Evolutionary conservation across 305 asterid genomes (phyloP).

Genomic region (Fraxinus ornus): DNA sequence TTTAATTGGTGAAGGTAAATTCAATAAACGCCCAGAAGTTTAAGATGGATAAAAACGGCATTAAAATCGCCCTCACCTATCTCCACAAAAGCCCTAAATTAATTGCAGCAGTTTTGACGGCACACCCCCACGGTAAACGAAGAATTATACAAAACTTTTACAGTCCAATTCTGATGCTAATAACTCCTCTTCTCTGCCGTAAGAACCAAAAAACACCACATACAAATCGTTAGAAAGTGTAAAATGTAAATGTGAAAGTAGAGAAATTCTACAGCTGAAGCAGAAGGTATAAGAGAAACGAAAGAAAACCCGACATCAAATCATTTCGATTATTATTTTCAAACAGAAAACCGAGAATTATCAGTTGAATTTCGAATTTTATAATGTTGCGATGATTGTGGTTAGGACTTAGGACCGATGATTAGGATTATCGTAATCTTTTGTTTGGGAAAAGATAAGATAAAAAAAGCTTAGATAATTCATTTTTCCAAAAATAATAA

Average conservation of each 20-base stretch:
- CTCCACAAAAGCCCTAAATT: conserved; percentile 2
- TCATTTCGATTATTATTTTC: not conserved
- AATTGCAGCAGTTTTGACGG: not conserved
- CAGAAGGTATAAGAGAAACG: not conserved
- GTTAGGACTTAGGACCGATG: not conserved
- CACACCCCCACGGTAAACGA: not conserved
- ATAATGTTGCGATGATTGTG: not conserved
- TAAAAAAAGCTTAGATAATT: not conserved
- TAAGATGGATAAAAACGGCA: not conserved
- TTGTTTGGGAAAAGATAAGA: not conserved
- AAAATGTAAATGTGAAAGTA: not conserved
- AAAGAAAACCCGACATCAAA: not conserved
- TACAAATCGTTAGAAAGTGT: not conserved
- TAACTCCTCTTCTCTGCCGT: not conserved
- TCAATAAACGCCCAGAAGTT: conserved; percentile 24
- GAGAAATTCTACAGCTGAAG: not conserved
- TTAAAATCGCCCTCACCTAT: conserved; percentile 2
- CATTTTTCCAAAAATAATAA: not conserved
- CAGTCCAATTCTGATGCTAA: not conserved
- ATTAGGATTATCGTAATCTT: not conserved
- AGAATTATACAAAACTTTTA: not conserved
- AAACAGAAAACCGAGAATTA: not conserved
- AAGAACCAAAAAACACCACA: not conserved
- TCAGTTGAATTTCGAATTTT: not conserved
- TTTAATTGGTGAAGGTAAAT: conserved; percentile 29